Base-by-base conservation (phyloP, 2,329 filamentous ascomycete species). In the Penicillium sp. region DNA sequence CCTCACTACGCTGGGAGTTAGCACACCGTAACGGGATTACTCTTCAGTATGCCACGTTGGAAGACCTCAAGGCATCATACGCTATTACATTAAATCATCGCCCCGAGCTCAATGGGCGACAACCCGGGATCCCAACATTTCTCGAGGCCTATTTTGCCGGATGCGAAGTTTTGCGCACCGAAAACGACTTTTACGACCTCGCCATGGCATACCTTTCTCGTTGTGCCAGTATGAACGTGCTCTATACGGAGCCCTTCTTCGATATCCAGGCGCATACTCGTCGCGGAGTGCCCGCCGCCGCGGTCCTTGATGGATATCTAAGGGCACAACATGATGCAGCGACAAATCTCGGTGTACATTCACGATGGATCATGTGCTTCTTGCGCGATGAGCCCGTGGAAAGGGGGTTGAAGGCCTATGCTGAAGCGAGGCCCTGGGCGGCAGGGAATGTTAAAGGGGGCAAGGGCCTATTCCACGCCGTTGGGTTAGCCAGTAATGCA, bases 401-500 rank as follows among this genome's bases (percentile, higher is more conserved):
- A n/a, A 69, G 74, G n/a, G 78, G 74, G 0, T 62, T 77, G 39
- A 69, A 71, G 13, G 72, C 75, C 10, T 79, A 79, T 51, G 60
- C 69, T 19, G 70, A 71, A 1, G 74, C 76, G 14, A 64, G 75
- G 5, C 74, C 77, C 0, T 81, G 63, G 66, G 66, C 64, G 3
- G 62, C 60, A 23, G 62, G 62, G 4, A 53, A 39, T 9, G 59
- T 64, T 3, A 27, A 62, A 3, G 58, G 53, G 1, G 65, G 77
- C n/a, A 72, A 71, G 37, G 73, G 75, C 0, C 67, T 78, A 0
- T 76, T 81, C 49, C 75, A 79, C 54, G 79, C 77, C 1, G 75
- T 83, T 11, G 80, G 80, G 0, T 70, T 82, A 2, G 80, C 79
- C 11, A 77, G 75, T 54, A 80, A 81, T 58, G 80, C 80, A 45